These are phyloP conservation scores for Fagus crenata DNA, from an alignment of 306 rosid species.

Conservation along the genomic window DNA sequence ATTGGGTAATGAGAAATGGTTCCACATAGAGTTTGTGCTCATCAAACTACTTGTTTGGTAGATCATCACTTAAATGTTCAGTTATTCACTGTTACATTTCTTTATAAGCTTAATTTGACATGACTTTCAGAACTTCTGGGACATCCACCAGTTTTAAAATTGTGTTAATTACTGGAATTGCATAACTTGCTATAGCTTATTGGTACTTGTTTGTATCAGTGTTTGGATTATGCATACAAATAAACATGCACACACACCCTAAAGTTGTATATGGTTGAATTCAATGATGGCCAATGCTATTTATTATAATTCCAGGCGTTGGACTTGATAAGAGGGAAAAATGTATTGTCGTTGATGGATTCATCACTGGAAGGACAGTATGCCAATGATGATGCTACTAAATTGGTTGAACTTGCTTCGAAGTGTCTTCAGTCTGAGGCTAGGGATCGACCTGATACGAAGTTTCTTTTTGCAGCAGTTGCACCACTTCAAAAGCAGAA, in stretches of 20 bases:
- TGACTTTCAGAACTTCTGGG: neutral
- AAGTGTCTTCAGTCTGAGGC: constrained; percentile 93
- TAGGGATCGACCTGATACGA: constrained; percentile 81
- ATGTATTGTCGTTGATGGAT: constrained; percentile 77
- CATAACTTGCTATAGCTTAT: neutral
- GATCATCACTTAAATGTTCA: neutral
- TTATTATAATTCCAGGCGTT: constrained; percentile 57
- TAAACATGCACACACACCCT: constrained; percentile 11
- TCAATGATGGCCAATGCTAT: constrained; percentile 13
- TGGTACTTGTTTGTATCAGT: constrained; percentile 13
- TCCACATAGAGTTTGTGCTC: neutral
- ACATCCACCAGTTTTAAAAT: neutral
- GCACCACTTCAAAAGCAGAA: constrained; percentile 81
- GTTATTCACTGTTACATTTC: neutral
- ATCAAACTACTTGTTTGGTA: neutral
- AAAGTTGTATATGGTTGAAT: constrained; percentile 22
- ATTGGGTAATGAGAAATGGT: neutral
- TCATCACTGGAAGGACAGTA: constrained; percentile 95
- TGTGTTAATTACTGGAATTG: neutral
- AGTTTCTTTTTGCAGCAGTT: constrained; percentile 73
- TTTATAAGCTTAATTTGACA: neutral
- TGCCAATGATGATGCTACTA: constrained; percentile 80
- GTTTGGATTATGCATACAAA: neutral
- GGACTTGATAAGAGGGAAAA: constrained; percentile 86
- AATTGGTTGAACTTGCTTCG: constrained; percentile 89